phyloP scores from a whole-genome alignment of 768 basidiomycete species.

The Artomyces pyxidatus region DNA sequence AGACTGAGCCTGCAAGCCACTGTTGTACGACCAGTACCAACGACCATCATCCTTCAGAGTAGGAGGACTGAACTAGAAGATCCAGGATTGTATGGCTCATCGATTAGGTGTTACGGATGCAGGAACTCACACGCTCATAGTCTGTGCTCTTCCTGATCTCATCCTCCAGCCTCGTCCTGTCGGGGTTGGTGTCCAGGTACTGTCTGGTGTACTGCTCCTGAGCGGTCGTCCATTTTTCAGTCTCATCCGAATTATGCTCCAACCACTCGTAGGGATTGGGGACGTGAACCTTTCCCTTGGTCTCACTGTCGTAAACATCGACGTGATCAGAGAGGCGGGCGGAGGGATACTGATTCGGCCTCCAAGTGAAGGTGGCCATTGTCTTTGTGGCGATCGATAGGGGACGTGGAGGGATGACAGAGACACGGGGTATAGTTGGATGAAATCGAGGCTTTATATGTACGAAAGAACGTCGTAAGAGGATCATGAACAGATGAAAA shows the following conservation, averaged over 20 bases:
- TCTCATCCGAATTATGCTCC: constrained; percentile 55
- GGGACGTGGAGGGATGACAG: neutral
- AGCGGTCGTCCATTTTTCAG: constrained; percentile 51
- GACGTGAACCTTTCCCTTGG: constrained; percentile 52
- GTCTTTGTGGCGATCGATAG: constrained; percentile 1
- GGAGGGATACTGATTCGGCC: constrained; percentile 50
- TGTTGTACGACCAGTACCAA: constrained; percentile 82
- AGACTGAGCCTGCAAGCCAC: constrained; percentile 65
- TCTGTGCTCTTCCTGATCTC: constrained; percentile 48
- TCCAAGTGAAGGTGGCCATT: constrained; percentile 38
- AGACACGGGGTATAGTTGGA: neutral
- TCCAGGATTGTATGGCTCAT: constrained; percentile 1
- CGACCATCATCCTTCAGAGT: constrained; percentile 51
- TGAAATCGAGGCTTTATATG: neutral
- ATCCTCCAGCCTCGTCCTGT: constrained; percentile 48
- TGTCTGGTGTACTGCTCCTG: constrained; percentile 52
- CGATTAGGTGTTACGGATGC: neutral
- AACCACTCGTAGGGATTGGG: constrained; percentile 73
- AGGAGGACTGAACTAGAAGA: constrained; percentile 54
- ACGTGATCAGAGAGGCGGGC: constrained; percentile 59
- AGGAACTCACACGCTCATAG: constrained; percentile 24
- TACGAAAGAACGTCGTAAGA: neutral
- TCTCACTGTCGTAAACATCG: constrained; percentile 61
- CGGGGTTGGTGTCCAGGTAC: constrained; percentile 57
- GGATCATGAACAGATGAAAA: neutral